Conservation (phyloP, 139 green algal genomes). For the Deuterostichococcus epilithicus region DNA sequence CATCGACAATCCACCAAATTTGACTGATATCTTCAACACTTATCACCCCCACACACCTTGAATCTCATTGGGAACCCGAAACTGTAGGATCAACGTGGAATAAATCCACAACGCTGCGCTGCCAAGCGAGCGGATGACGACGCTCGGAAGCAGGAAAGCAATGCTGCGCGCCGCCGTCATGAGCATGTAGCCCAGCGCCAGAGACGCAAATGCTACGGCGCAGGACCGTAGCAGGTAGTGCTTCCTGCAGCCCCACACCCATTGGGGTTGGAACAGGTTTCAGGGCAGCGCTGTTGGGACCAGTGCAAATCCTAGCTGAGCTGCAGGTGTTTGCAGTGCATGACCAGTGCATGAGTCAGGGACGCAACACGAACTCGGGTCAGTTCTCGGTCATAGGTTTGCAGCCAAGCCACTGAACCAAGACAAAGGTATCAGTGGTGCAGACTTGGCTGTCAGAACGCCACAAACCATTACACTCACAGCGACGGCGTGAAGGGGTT, state of each 20-base stretch:
- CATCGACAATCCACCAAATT: not conserved
- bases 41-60: not conserved
- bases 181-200: conserved; percentile 14
- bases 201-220: conserved; percentile 3
- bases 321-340: too few relatives aligned
- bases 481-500: conserved; percentile 24
- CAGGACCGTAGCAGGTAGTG: conserved; percentile 8
- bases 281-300: too few relatives aligned
- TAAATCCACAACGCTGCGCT: conserved; percentile 38
- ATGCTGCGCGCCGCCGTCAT: conserved; percentile 29
- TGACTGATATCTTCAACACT: not conserved
- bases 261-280: too few relatives aligned
- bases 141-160: conserved; percentile 18
- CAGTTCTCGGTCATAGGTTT: too few relatives aligned
- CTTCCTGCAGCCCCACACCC: not conserved
- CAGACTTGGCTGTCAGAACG: not conserved
- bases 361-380: too few relatives aligned
- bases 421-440: not conserved
- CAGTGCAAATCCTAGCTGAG: too few relatives aligned
- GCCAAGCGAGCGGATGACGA: conserved; percentile 23
- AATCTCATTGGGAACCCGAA: conserved; percentile 19
- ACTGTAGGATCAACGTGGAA: conserved; percentile 42
- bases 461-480: not conserved
- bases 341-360: too few relatives aligned
- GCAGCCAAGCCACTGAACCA: not conserved